Percentiles rank a stretch among this genome's conserved stretches.
Evolutionary conservation across 148 eudicot species (phyloP).

Genomic region (Heliamphora exappendiculata): DNA sequence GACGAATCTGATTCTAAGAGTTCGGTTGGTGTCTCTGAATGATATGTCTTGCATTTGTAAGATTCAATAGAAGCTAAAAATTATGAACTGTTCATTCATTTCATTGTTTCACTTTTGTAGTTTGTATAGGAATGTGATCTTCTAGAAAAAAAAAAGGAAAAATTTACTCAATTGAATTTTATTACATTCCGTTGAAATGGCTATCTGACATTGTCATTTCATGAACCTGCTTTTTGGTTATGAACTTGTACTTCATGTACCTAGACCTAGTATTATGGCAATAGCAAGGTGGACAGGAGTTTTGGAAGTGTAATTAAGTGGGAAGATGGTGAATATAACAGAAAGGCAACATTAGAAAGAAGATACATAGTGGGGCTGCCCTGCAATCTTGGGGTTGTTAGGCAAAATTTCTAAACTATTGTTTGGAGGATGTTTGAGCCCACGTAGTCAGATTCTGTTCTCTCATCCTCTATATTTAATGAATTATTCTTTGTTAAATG

Average conservation of each 20-base stretch:
- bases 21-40: slow-evolving; percentile 31
- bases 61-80: not conserved
- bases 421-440: too few species aligned
- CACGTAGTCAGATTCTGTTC: too few species aligned
- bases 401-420: too few species aligned
- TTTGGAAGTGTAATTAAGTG: not conserved
- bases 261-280: not conserved
- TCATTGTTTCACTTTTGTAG: not conserved
- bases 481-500: too few species aligned
- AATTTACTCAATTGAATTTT: not conserved
- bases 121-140: not conserved
- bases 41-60: slow-evolving; percentile 15
- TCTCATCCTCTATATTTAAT: too few species aligned
- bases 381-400: too few species aligned
- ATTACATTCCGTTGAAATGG: not conserved
- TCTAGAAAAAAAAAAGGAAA: too few species aligned
- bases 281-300: not conserved
- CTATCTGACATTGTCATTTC: not conserved
- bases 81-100: not conserved
- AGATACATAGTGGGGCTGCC: too few species aligned
- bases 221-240: not conserved
- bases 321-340: not conserved
- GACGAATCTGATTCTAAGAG: slow-evolving; percentile 29
- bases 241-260: not conserved
- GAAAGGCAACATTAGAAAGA: not conserved